A percentile compares a stretch with the other conserved stretches of the same genome.
Conservation (phyloP, 257 asterid species). For the Solanum sejunctum region DNA sequence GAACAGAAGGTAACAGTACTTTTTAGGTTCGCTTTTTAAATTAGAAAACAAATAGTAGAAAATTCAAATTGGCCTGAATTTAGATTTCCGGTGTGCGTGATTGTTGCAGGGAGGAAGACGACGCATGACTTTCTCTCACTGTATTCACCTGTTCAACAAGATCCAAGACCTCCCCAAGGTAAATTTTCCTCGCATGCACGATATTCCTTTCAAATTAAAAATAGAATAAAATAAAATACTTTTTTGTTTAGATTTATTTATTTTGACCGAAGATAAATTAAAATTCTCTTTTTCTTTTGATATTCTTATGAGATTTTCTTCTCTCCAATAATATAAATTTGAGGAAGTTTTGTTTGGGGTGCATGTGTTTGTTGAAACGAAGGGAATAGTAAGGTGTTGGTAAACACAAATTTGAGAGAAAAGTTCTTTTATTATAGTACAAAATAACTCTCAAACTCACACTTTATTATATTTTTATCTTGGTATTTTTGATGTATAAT, state of each 20-base stretch:
- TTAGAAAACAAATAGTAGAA: background rate
- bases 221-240: background rate
- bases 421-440: too few species aligned
- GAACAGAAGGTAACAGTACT: background rate
- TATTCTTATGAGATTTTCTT: background rate
- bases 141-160: constrained; percentile 64
- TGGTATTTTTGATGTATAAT: too few species aligned
- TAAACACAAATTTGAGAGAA: too few species aligned
- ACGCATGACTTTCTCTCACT: constrained; percentile 93
- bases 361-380: too few species aligned
- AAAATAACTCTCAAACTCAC: too few species aligned
- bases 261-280: background rate
- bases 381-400: too few species aligned
- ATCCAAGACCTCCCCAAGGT: constrained; percentile 65
- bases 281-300: background rate
- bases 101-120: constrained; percentile 45
- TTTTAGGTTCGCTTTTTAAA: background rate
- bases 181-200: constrained; percentile 12
- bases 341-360: background rate
- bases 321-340: background rate
- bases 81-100: background rate
- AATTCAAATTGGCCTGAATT: background rate
- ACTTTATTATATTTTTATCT: too few species aligned
- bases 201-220: background rate
- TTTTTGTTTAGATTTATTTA: background rate